phyloP scores from a whole-genome alignment of 257 asterid genomes.

The Sherardia arvensis region DNA sequence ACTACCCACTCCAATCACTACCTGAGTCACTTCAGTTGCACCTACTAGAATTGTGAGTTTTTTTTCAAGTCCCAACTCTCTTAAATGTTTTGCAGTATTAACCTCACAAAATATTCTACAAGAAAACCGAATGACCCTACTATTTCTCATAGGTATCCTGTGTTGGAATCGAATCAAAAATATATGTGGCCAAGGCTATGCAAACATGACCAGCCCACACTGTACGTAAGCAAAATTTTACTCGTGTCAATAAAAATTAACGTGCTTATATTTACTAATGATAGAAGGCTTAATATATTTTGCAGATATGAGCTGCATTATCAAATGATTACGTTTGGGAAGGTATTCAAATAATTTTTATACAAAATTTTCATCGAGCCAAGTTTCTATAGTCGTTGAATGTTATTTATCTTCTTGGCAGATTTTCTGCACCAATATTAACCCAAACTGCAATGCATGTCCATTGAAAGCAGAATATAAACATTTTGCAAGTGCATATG shows the following conservation, averaged over 20 bases:
- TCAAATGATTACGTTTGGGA: slow-evolving; percentile 30
- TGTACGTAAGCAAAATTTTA: slow-evolving; percentile 21
- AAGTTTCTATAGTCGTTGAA: background rate
- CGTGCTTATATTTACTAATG: slow-evolving; percentile 3
- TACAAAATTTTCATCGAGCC: background rate
- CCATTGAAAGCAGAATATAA: slow-evolving; percentile 57
- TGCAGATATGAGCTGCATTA: too few species aligned
- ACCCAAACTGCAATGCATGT: too few species aligned
- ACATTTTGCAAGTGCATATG: slow-evolving; percentile 51
- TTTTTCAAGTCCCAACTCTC: slow-evolving; percentile 3
- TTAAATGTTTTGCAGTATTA: background rate
- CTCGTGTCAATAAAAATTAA: background rate
- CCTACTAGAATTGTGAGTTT: slow-evolving; percentile 81
- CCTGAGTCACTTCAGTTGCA: slow-evolving; percentile 97
- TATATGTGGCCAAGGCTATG: slow-evolving; percentile 53
- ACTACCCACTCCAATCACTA: slow-evolving; percentile 91
- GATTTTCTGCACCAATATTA: slow-evolving; percentile 46
- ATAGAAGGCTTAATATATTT: slow-evolving; percentile 5
- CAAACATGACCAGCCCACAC: slow-evolving; percentile 45
- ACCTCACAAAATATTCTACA: background rate
- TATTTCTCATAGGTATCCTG: slow-evolving; percentile 32
- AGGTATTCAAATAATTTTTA: slow-evolving; percentile 27
- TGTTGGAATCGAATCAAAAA: slow-evolving; percentile 42
- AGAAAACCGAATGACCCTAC: slow-evolving; percentile 7
- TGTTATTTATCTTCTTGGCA: slow-evolving; percentile 10